Evolutionary conservation across 2,329 filamentous ascomycete genomes (phyloP), one percentile per base, ranked within the genome.

Genomic region (Aspergillus pseudoviridinutans): DNA sequence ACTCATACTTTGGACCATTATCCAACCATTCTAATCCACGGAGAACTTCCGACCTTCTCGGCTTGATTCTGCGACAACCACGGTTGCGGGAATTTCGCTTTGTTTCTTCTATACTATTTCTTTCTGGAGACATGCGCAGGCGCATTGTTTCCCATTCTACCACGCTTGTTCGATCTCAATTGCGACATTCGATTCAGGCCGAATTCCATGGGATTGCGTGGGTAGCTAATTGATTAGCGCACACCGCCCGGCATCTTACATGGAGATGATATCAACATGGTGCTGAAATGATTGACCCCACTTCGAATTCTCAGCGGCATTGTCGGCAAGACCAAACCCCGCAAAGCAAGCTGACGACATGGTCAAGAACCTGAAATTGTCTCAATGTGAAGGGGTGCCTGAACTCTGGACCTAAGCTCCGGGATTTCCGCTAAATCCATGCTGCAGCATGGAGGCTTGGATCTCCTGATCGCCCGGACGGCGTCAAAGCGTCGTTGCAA

Each of bases 101-200:
- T 44, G 24, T 12, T n/a, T 44, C 27, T 57, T 60, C 62, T 63
- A 62, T 51, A 60, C 58, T 62, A 62, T 59, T 62, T 17, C 27
- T 20, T 51, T 29, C 29, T 44, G 38, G 53, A 50, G 51, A 49
- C 50, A 56, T 53, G 60, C 63, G 62, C 62, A 28, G 63, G 61
- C 62, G 62, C 58, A 58, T 27, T 61, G 54, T 55, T 58, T 41
- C 49, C 53, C 27, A 51, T 58, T 60, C 54, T 56, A 56, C 59
- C 58, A 63, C 59, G 51, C 49, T 58, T 56, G 49, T 56, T 58
- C 60, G 38, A 52, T 46, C 57, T 24, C 12, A 24, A 27, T 61
- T 54, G 56, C 58, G 57, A 58, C 56, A 59, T 60, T 14, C 55
- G 49, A 50, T 17, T 53, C 49, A 32, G 29, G 29, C 12, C 49